Base-by-base conservation (phyloP, 139 green algal genomes). In the Chlorella sp. region DNA sequence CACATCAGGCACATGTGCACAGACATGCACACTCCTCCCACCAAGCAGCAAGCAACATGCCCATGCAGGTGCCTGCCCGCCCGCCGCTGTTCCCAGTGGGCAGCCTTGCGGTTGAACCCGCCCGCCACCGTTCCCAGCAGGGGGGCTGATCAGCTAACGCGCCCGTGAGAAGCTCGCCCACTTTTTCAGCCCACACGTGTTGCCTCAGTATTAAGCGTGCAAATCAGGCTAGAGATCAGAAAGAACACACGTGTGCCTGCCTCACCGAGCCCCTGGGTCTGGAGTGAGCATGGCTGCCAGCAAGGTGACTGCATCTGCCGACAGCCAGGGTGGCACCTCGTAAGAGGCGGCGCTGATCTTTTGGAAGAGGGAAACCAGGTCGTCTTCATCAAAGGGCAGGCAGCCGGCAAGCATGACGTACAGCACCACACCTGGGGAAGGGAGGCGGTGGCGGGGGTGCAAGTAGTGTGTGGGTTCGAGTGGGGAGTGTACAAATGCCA, bases 381-480 rank as follows among this genome's bases (percentile, higher is more conserved):
- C 89, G 40, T 93, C 90, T 80, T 94, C 94, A 71, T 96, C 94
- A 90, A 96, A 96, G 2, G 94, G 94, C 61, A 96, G 86, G 30
- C 82, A 89, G 15, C 94, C 94, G 21, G 93, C 87, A 75, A 94
- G 78, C 53, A 94, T 88, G 32, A 94, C 90, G 69, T 93, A 95
- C 40, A 96, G 88, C 60, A 91, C 77, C 21, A 94, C 91, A 0
- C 92, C 92, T 94, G 90, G 28, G 21, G 15, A 16, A 16, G 22
- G 34, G 5, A 11, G 64, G 28, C 21, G 75, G 34, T 22, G 32
- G 71, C 2, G 32, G 32, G 30, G 71, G 71, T 12, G 24, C 22
- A 66, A 9, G 77, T 61, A n/a, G n/a, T 60, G 34, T 60, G 22
- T 30, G 77, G 3, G 61, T 37, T 36, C 53, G 34, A 14, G 34